Base-by-base conservation (phyloP, 495 filamentous ascomycete genomes). In the Tricharina praecox region DNA sequence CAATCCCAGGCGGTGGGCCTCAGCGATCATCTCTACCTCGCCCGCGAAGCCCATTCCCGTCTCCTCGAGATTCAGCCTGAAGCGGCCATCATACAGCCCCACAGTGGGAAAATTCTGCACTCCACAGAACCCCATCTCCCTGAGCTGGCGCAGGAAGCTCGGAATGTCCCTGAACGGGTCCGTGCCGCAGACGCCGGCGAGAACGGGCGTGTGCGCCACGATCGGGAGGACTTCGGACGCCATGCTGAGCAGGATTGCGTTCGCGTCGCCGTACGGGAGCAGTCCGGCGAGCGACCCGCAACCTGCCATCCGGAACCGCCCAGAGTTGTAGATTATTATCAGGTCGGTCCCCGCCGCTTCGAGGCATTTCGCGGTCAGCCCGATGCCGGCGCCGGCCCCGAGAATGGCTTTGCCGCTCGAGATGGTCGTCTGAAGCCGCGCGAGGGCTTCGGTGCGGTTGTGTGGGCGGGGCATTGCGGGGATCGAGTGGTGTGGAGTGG, bases 31-130 rank as follows among this genome's bases (percentile, higher is more conserved):
- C 41, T 75, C 70, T 3, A 84, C 77, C 48, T 84, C 79, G 1
- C 61, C 49, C 11, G 64, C 68, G 55, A 74, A 82, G 3, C 70
- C 70, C 77, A 82, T 84, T 13, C 71, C 78, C 3, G 78, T 82
- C 58, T 80, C 77, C 57, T 82, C 79, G 2, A 84, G 65, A 49
- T 78, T 75, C 24, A 62, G 60, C 15, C 79, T 69, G 52, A 82
- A 82, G 13, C 66, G 63, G 1, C 77, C 79, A 59, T 82, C 79
- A 34, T 82, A 76, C 5, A 82, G 62, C 0, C 78, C 78, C 3
- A 83, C 78, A 1, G 77, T 81, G 2, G 78, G 78, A 58, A 82
- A 81, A 54, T 83, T 83, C 62, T 81, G 78, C 24, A 81, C 71
- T 5, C 79, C 79, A 1, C 70, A 67, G 50, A 81, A 79, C 0